phyloP scores from a whole-genome alignment of 2,329 filamentous ascomycete genomes.

The Rosellinia necatrix region DNA sequence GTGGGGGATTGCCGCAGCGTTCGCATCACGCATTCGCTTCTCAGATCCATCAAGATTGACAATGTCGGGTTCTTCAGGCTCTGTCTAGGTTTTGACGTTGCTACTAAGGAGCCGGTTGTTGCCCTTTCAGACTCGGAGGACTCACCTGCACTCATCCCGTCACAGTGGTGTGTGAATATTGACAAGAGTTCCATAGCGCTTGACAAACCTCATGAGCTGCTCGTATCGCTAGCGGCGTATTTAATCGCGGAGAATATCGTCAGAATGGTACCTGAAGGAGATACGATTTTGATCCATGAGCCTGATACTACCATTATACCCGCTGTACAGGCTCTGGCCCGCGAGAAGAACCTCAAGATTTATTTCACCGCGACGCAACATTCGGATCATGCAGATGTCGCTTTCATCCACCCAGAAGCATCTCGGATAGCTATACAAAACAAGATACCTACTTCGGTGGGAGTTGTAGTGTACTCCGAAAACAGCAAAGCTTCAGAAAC shows the following conservation, averaged over 20 bases:
- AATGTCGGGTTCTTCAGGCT: conserved; percentile 4
- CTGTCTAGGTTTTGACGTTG: background rate
- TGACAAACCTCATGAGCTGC: background rate
- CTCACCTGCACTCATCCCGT: conserved; percentile 1
- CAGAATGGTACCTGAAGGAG: background rate
- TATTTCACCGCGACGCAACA: conserved; percentile 5
- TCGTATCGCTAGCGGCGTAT: background rate
- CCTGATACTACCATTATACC: background rate
- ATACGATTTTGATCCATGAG: conserved; percentile 4
- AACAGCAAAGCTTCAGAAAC: background rate
- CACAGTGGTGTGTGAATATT: background rate
- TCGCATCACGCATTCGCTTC: conserved; percentile 1
- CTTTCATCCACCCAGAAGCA: background rate
- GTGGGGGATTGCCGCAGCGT: background rate
- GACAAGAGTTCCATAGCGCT: background rate
- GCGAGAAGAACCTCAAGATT: background rate
- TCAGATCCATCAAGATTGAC: background rate
- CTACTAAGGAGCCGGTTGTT: background rate
- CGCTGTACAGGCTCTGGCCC: background rate
- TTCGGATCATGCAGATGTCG: background rate
- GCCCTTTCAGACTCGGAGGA: background rate
- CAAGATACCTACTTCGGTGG: background rate
- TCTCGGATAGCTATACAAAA: background rate
- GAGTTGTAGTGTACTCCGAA: background rate
- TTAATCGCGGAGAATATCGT: conserved; percentile 1